phyloP scores from a whole-genome alignment of 225 moss, liverwort and hornwort species.

The Neckera pumila region DNA sequence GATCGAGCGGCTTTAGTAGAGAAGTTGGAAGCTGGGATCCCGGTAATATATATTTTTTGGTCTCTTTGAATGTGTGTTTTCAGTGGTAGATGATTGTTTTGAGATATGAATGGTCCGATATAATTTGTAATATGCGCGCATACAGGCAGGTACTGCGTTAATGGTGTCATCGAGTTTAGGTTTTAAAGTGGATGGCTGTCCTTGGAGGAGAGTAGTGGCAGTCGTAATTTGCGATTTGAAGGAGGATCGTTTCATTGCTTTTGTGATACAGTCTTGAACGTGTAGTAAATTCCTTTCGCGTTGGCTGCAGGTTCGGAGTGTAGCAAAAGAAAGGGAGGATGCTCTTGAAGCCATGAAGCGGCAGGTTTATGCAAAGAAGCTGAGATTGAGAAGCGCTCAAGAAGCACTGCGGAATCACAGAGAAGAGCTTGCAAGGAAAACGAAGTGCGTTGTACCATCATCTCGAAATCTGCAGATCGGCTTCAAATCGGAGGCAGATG shows the following conservation, averaged over 20 bases:
- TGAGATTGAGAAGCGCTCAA: conserved; percentile 33
- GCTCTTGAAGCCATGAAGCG: conserved; percentile 66
- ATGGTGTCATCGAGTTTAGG: not conserved
- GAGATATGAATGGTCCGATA: not conserved
- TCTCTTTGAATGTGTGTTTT: not conserved
- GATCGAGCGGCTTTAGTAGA: conserved; percentile 40
- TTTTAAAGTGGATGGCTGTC: not conserved
- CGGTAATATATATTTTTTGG: conserved; percentile 6
- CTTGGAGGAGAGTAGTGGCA: not conserved
- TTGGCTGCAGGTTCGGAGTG: conserved; percentile 20
- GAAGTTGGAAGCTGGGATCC: conserved; percentile 33
- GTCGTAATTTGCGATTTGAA: not conserved
- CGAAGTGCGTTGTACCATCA: conserved; percentile 43
- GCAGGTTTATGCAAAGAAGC: conserved; percentile 46
- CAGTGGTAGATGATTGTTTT: not conserved
- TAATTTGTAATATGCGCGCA: not conserved
- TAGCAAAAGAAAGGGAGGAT: conserved; percentile 54
- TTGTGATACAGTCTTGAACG: not conserved
- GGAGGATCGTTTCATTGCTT: not conserved
- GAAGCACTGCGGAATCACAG: conserved; percentile 17
- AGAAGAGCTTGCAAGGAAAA: conserved; percentile 35
- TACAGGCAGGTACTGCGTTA: not conserved
- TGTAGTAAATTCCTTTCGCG: not conserved
- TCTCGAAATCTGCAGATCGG: conserved; percentile 40
- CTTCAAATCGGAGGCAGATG: conserved; percentile 41